A percentile compares a stretch with the other conserved stretches of the same genome.
Conservation (phyloP, 164 flowering plant genomes). For the Aristolochia fimbriata region DNA sequence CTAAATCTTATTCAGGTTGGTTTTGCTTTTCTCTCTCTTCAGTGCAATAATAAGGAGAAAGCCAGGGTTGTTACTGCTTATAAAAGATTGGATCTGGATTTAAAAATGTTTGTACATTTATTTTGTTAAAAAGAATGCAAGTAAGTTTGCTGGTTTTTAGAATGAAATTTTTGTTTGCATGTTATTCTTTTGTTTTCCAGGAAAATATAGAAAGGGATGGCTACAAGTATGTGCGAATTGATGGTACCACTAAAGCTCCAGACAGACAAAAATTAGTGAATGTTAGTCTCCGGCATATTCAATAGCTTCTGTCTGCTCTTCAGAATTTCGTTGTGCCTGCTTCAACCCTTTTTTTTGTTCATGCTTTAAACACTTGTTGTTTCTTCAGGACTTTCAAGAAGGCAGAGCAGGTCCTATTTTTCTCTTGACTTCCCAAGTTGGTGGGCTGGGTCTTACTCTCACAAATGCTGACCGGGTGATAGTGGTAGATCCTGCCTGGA, state of each 20-base stretch:
- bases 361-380: background rate
- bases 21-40: background rate
- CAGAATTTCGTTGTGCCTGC: background rate
- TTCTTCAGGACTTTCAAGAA: constrained; percentile 81
- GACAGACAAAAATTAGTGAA: constrained; percentile 75
- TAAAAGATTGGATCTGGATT: too few relatives aligned
- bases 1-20: constrained; percentile 80
- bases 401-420: constrained; percentile 81
- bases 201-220: constrained; percentile 18
- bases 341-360: background rate
- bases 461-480: constrained; percentile 99
- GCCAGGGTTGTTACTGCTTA: too few relatives aligned
- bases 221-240: constrained; percentile 66
- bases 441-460: constrained; percentile 95
- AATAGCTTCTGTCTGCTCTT: background rate
- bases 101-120: too few relatives aligned
- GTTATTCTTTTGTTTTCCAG: background rate
- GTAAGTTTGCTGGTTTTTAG: too few relatives aligned
- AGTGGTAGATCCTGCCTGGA: constrained; percentile 99
- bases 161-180: too few relatives aligned
- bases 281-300: constrained; percentile 31
- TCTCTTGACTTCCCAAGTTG: constrained; percentile 96
- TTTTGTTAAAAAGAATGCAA: too few relatives aligned
- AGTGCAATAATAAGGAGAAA: too few relatives aligned
- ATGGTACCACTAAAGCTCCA: constrained; percentile 82